phyloP scores from a whole-genome alignment of 805 yeast species.

The Saccharomycopsis fibuligera region DNA sequence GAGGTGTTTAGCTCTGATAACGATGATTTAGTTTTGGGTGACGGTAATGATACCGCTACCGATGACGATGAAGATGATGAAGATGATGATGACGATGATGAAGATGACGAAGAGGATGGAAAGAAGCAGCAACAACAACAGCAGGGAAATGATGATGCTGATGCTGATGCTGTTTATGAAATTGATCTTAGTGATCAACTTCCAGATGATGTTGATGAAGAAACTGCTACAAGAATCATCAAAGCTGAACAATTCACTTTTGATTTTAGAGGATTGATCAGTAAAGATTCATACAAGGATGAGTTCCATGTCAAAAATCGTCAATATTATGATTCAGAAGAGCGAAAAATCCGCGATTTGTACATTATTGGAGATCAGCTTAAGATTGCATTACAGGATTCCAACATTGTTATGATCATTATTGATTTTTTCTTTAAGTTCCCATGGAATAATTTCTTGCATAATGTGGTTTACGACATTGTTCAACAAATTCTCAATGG shows the following conservation, averaged over 20 bases:
- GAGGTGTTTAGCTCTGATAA: constrained; percentile 10
- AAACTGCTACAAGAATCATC: constrained; percentile 15
- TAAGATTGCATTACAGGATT: constrained; percentile 62
- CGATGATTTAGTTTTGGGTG: constrained; percentile 18
- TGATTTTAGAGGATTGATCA: constrained; percentile 14
- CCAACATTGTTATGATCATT: constrained; percentile 51
- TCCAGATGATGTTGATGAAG: constrained; percentile 22
- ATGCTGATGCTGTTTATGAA: constrained; percentile 4
- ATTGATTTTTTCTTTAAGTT: constrained; percentile 63
- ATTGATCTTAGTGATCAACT: constrained; percentile 13
- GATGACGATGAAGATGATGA: constrained; percentile 22
- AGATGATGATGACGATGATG: constrained; percentile 15
- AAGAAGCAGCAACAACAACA: no score
- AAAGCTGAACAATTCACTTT: constrained; percentile 23
- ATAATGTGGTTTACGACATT: constrained; percentile 78
- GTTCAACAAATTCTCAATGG: constrained; percentile 81
- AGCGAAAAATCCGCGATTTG: constrained; percentile 38
- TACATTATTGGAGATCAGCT: constrained; percentile 68
- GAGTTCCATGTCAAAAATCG: constrained; percentile 27
- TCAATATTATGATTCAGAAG: constrained; percentile 21
- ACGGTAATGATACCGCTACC: constrained; percentile 15
- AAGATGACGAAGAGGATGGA: constrained; percentile 20
- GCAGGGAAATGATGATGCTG: constrained; percentile 11
- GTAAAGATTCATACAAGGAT: constrained; percentile 22
- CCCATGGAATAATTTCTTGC: constrained; percentile 83